Conservation (phyloP, 176 grass and related monocot genomes). For the Coix lacrymajobi region DNA sequence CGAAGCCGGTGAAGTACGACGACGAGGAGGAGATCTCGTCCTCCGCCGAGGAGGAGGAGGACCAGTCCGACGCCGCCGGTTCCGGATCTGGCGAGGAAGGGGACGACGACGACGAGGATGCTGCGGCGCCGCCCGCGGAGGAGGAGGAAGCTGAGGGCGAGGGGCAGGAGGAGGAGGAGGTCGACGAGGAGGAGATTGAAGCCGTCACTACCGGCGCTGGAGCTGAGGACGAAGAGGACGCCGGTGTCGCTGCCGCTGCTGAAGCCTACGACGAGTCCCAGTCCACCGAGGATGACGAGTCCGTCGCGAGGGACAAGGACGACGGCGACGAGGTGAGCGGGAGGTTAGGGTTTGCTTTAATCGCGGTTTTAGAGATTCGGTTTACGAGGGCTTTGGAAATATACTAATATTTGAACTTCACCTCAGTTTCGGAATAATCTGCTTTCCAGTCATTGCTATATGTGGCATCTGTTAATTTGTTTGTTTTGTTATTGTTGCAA, state of each 20-base stretch:
- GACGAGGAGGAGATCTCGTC: constrained; percentile 47
- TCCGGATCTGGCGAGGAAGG: constrained; percentile 28
- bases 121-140: neutral
- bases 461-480: neutral
- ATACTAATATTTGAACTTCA: neutral
- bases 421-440: neutral
- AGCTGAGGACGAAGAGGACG: constrained; percentile 28
- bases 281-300: constrained; percentile 66
- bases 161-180: constrained; percentile 36
- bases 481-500: neutral
- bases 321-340: constrained; percentile 37
- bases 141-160: neutral
- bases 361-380: neutral
- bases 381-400: neutral
- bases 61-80: constrained; percentile 35
- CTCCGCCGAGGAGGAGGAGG: constrained; percentile 49
- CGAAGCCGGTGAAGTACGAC: constrained; percentile 57
- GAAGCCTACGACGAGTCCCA: constrained; percentile 37
- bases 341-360: neutral
- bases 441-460: neutral
- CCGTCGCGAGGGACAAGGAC: neutral
- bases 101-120: constrained; percentile 30
- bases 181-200: constrained; percentile 76
- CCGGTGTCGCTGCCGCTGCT: neutral
- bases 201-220: constrained; percentile 48